Base-by-base conservation (phyloP, 2,329 filamentous ascomycete genomes). In the Delphinella strobiligena region DNA sequence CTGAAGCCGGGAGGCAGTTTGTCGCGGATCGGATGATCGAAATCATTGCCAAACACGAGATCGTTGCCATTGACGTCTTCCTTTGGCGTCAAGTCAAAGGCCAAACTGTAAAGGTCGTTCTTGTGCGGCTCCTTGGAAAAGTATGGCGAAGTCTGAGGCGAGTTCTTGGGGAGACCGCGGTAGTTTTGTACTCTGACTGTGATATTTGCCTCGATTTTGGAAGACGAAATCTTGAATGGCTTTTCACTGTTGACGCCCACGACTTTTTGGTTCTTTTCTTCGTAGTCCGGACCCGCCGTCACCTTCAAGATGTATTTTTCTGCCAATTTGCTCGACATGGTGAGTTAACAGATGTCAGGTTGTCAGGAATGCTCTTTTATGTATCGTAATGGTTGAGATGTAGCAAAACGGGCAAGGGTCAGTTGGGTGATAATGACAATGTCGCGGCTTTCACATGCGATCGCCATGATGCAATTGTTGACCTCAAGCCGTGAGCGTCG, bases 1-100 rank as follows among this genome's bases (percentile, higher is more conserved):
- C 76, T 77, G 61, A 94, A 93, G 0, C 89, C 87, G 0, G 85
- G 84, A 0, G 91, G 89, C 2, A 98, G 68, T 12, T 79, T 75
- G 55, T 94, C 82, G 19, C 86, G 75, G 50, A 98, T 91, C 0
- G 91, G 85, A 37, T 82, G 75, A 54, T 94, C 88, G 56, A 96
- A 95, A 66, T 95, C 87, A 59, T 96, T 96, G 31, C 89, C 91
- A 51, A 94, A 94, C 39, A 95, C 78, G 2, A 98, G 68, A 46
- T 93, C 78, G 18, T 74, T 61, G 33, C 76, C 86, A 3, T 69
- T 68, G 41, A 93, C 77, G 27, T 61, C 61, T 19, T 64, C 51
- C 51, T 82, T 84, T n/a, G 82, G 84, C 0, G 73, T 77, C 59
- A 95, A 84, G 34, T 75, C 72, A 55, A 94, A 80, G 22, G 75